Conservation (phyloP, 1,284 basidiomycete species). For the Sphaerobolus stellatus region DNA sequence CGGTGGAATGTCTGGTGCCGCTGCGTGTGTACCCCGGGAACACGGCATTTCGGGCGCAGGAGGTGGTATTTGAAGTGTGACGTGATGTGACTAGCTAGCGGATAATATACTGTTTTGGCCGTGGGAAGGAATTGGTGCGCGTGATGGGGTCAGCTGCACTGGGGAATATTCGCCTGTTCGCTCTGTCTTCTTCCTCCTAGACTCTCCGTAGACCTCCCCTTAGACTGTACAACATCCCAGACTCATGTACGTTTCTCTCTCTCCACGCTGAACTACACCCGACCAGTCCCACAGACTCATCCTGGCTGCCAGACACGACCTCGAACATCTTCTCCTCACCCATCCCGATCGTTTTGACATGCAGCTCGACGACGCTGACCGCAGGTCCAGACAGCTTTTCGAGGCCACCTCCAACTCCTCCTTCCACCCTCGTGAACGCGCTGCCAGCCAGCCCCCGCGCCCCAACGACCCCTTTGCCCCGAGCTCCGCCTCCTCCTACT, state of each 20-base stretch:
- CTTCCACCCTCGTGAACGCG: conserved; percentile 46
- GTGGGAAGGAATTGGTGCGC: too few species aligned
- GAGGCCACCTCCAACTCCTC: conserved; percentile 2
- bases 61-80: conserved; percentile 79
- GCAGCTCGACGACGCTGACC: conserved; percentile 11
- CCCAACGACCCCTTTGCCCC: conserved; percentile 36
- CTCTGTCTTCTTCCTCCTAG: too few species aligned
- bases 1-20: conserved; percentile 90
- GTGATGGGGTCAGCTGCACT: too few species aligned
- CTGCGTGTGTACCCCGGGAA: conserved; percentile 85
- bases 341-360: conserved; percentile 13
- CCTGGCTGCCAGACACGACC: conserved; percentile 11
- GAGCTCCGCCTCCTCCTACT: conserved; percentile 41
- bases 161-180: too few species aligned
- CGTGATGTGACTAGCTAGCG: too few species aligned
- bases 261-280: too few species aligned
- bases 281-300: conserved; percentile 4
- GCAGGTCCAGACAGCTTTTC: conserved; percentile 10
- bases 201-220: too few species aligned
- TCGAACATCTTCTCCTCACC: conserved; percentile 12
- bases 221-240: too few species aligned
- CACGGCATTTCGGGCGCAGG: conserved; percentile 80
- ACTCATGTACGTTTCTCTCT: too few species aligned
- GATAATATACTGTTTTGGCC: too few species aligned
- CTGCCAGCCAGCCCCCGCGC: conserved; percentile 67